A percentile compares a stretch with the other conserved stretches of the same genome.
Evolutionary conservation across 306 rosid genomes (phyloP).

Genomic region (Ormosia emarginata): DNA sequence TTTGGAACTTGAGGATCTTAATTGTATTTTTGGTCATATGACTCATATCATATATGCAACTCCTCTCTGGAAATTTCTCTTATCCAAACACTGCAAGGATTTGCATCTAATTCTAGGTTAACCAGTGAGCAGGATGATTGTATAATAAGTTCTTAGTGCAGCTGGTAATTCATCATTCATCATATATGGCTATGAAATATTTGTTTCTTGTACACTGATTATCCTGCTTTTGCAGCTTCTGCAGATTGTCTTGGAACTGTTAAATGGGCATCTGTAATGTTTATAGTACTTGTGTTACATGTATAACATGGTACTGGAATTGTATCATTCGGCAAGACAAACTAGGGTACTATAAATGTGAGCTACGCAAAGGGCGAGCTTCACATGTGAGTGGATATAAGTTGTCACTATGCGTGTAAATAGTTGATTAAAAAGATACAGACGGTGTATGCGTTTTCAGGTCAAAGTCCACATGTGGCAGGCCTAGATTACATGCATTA

Average conservation of each 20-base stretch:
- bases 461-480: constrained; percentile 88
- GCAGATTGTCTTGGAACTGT: constrained; percentile 37
- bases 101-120: background rate
- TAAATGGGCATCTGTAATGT: constrained; percentile 41
- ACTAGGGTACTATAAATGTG: constrained; percentile 43
- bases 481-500: constrained; percentile 71
- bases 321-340: constrained; percentile 36
- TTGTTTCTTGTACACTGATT: background rate
- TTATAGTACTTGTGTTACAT: constrained; percentile 41
- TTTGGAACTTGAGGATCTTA: background rate
- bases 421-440: constrained; percentile 66
- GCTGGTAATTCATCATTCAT: background rate
- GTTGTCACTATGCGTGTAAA: constrained; percentile 65
- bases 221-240: constrained; percentile 49
- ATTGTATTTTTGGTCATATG: background rate
- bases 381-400: constrained; percentile 55
- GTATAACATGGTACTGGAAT: constrained; percentile 38
- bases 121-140: background rate
- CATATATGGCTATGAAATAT: background rate
- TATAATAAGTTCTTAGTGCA: background rate
- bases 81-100: background rate
- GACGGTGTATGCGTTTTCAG: constrained; percentile 55
- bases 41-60: background rate
- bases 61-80: background rate
- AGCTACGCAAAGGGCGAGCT: constrained; percentile 58